phyloP scores from a whole-genome alignment of 2,329 filamentous ascomycete species.

The Claviceps cyperi region DNA sequence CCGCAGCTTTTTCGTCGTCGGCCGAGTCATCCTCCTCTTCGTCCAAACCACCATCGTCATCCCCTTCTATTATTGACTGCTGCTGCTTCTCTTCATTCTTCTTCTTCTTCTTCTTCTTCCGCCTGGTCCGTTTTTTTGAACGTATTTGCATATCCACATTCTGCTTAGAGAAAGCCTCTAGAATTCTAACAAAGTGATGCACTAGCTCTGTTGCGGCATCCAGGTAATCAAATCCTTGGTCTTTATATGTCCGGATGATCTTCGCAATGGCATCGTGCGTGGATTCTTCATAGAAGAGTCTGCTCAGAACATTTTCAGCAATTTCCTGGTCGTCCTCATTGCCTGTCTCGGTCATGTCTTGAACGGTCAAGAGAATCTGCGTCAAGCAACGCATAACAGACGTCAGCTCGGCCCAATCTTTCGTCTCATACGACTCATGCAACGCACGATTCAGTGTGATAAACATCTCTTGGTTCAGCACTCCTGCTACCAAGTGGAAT shows the following conservation, averaged over 20 bases:
- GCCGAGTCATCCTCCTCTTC: conserved; percentile 53
- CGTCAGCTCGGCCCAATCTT: conserved; percentile 75
- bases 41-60: conserved; percentile 28
- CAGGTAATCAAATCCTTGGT: conserved; percentile 85
- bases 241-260: conserved; percentile 75
- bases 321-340: conserved; percentile 95
- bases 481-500: conserved; percentile 76
- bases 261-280: conserved; percentile 78
- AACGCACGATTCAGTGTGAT: conserved; percentile 75
- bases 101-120: conserved; percentile 65
- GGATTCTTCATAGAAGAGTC: conserved; percentile 95
- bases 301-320: conserved; percentile 88
- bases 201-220: conserved; percentile 83
- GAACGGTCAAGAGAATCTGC: conserved; percentile 80
- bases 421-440: conserved; percentile 64
- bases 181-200: conserved; percentile 80
- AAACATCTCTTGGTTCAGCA: conserved; percentile 91
- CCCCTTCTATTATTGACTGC: conserved; percentile 36
- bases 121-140: conserved; percentile 59
- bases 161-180: conserved; percentile 88
- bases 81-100: conserved; percentile 66
- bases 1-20: conserved; percentile 56
- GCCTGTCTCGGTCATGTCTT: conserved; percentile 75
- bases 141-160: conserved; percentile 89
- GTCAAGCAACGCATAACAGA: conserved; percentile 90